These are phyloP conservation scores for Aschersonia sp. DNA, from an alignment of 2,329 filamentous ascomycete genomes.

Conservation along the genomic window DNA sequence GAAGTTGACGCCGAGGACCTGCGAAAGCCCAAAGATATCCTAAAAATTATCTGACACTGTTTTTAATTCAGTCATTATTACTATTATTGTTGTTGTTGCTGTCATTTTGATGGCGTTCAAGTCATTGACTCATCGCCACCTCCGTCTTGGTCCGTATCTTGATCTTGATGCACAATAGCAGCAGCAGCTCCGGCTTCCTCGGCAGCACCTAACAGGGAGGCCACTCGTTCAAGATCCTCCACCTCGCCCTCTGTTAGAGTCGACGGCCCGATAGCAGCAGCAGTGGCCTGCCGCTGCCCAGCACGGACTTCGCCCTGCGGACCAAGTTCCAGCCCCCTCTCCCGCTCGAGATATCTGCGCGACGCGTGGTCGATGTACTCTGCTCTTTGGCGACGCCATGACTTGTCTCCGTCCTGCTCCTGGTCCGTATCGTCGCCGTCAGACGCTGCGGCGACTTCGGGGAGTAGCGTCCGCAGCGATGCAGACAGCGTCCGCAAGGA, in stretches of 20 bases:
- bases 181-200: too few relatives aligned
- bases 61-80: too few relatives aligned
- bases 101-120: too few relatives aligned
- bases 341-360: constrained; percentile 57
- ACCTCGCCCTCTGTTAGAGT: constrained; percentile 32
- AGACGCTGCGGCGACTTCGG: constrained; percentile 32
- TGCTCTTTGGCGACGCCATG: constrained; percentile 55
- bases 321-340: constrained; percentile 52
- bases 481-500: constrained; percentile 53
- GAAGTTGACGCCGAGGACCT: too few relatives aligned
- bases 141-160: too few relatives aligned
- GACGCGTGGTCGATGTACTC: constrained; percentile 77
- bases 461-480: constrained; percentile 47
- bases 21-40: too few relatives aligned
- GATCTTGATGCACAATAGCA: too few relatives aligned
- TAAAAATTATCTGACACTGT: too few relatives aligned
- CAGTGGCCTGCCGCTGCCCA: constrained; percentile 47
- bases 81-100: too few relatives aligned
- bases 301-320: constrained; percentile 46
- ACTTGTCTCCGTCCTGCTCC: constrained; percentile 17
- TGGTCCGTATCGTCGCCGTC: constrained; percentile 8
- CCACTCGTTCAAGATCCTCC: constrained; percentile 38
- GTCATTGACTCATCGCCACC: too few relatives aligned
- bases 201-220: constrained; percentile 22
- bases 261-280: constrained; percentile 21